Conservation (phyloP, 2,329 filamentous ascomycete species). For the Elsinoe fawcettii region DNA sequence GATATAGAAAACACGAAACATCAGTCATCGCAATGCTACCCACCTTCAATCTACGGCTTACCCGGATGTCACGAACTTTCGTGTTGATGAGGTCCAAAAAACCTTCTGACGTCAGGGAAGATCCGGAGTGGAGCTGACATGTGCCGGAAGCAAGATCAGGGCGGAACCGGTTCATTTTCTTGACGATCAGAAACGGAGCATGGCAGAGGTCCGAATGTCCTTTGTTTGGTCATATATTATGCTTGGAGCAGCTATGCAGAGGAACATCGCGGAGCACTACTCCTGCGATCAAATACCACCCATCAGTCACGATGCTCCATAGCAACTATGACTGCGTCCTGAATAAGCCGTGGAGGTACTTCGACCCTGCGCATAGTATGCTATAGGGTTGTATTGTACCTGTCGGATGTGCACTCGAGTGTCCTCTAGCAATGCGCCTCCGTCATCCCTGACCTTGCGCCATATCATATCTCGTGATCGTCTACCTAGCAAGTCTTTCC, state of each 20-base stretch:
- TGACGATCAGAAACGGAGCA: not conserved
- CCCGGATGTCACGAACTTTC: not conserved
- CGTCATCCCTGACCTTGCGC: not conserved
- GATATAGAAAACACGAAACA: not conserved
- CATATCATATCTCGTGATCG: not conserved
- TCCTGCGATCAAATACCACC: not conserved
- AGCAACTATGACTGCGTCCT: not conserved
- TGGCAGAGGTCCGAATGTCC: not conserved
- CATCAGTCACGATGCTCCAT: not conserved
- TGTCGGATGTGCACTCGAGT: not conserved
- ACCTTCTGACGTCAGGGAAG: slow-evolving; percentile 4
- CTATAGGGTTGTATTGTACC: no score
- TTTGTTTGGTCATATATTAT: not conserved
- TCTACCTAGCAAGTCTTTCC: not conserved
- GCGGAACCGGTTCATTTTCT: not conserved
- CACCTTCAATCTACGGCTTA: not conserved
- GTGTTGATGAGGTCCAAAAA: not conserved
- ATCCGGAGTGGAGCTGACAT: slow-evolving; percentile 3
- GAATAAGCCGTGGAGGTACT: not conserved
- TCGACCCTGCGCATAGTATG: no score
- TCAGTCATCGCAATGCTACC: not conserved
- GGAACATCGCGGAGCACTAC: not conserved
- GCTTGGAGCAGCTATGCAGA: not conserved
- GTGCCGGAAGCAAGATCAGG: not conserved
- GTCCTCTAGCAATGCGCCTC: not conserved